These are phyloP conservation scores for Polytolypa hystricis DNA, from an alignment of 2,329 filamentous ascomycete genomes.

Conservation along the genomic window DNA sequence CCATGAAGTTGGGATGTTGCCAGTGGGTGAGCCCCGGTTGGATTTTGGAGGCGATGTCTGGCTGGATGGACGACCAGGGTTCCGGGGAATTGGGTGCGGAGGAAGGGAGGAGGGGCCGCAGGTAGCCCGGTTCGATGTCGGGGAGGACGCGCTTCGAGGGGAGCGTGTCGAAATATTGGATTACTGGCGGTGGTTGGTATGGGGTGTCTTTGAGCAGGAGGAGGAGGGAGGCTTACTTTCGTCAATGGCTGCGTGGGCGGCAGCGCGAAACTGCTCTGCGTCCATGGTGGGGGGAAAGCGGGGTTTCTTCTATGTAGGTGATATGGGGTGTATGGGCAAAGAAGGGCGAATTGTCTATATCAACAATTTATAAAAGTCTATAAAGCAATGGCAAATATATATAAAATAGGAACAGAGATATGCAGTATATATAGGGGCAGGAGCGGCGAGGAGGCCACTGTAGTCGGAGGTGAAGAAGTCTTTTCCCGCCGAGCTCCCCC, in stretches of 20 bases:
- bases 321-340: not conserved
- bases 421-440: not conserved
- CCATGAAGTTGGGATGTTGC: conserved; percentile 91
- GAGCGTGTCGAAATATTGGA: conserved; percentile 71
- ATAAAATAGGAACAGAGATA: not conserved
- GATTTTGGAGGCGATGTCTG: conserved; percentile 75
- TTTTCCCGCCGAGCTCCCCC: too few species aligned
- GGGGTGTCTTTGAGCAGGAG: conserved; percentile 3
- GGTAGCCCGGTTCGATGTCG: conserved; percentile 71
- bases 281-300: conserved; percentile 50
- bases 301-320: not conserved
- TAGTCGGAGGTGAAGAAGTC: too few species aligned
- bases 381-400: not conserved
- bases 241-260: conserved; percentile 67
- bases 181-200: conserved; percentile 43
- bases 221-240: conserved; percentile 51
- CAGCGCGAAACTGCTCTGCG: conserved; percentile 62
- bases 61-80: conserved; percentile 65
- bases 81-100: conserved; percentile 55
- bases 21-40: conserved; percentile 90
- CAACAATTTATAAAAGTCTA: not conserved
- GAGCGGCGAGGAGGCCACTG: too few species aligned
- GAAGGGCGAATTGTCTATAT: not conserved
- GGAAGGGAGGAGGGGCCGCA: conserved; percentile 65
- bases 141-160: conserved; percentile 61